These are phyloP conservation scores for Heracleum sosnowskyi DNA, from an alignment of 129 eudicot genomes.

Conservation along the genomic window DNA sequence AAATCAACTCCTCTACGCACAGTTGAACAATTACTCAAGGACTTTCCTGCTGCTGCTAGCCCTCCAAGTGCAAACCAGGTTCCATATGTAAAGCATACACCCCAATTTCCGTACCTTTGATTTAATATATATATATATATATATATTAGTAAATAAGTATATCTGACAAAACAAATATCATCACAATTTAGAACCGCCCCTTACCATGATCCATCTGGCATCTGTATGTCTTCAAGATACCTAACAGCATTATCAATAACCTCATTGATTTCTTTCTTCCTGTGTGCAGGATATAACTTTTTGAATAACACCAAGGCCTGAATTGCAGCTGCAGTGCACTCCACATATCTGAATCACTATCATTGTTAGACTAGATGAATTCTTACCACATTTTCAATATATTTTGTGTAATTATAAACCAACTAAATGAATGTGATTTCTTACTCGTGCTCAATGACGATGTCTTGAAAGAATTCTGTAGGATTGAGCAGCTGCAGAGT, in stretches of 20 bases:
- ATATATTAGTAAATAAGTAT: not conserved
- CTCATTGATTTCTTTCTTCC: conserved; percentile 55
- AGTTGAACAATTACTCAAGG: not conserved
- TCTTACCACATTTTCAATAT: not conserved
- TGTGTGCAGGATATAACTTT: conserved; percentile 56
- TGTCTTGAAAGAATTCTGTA: conserved; percentile 70
- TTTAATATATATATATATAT: no score
- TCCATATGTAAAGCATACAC: conserved; percentile 7
- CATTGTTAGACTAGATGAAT: not conserved
- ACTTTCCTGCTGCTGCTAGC: conserved; percentile 2
- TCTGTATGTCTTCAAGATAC: conserved; percentile 59
- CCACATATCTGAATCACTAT: conserved; percentile 52
- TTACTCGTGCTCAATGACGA: conserved; percentile 85
- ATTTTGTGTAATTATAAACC: not conserved
- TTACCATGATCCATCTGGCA: conserved; percentile 93
- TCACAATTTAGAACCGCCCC: no score
- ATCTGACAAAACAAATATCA: not conserved
- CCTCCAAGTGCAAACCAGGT: conserved; percentile 4
- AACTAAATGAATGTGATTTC: not conserved
- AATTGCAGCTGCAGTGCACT: conserved; percentile 82
- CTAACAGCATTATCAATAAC: conserved; percentile 40
- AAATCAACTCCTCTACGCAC: not conserved
- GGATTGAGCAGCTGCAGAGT: conserved; percentile 70
- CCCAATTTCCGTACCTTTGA: conserved; percentile 3
- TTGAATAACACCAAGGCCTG: conserved; percentile 67